A percentile compares a stretch with the other conserved stretches of the same genome.
Conservation (phyloP, 2,329 filamentous ascomycete species). For the Incumbomyces lentus region DNA sequence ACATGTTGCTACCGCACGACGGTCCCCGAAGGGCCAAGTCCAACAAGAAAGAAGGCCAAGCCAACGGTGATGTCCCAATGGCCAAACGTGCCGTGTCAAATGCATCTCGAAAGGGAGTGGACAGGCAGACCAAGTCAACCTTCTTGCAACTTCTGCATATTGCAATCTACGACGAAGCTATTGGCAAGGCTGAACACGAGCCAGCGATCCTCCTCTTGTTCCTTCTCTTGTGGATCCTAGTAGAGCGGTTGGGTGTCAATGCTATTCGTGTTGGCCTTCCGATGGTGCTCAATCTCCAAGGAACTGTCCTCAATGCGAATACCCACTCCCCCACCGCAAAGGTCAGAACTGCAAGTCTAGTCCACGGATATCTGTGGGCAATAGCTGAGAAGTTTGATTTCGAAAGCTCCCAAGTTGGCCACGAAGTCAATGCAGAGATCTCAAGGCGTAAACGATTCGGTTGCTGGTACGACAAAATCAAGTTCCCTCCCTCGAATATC, state of each 20-base stretch:
- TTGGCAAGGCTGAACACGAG: constrained; percentile 62
- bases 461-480: constrained; percentile 69
- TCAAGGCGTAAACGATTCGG: constrained; percentile 59
- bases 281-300: constrained; percentile 81
- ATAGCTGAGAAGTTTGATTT: constrained; percentile 69
- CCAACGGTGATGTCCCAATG: constrained; percentile 26
- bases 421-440: constrained; percentile 66
- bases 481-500: constrained; percentile 56
- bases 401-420: constrained; percentile 57
- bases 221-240: constrained; percentile 62
- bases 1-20: constrained; percentile 54
- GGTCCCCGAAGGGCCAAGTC: constrained; percentile 36
- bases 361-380: constrained; percentile 81
- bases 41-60: constrained; percentile 34
- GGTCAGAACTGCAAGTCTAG: constrained; percentile 69
- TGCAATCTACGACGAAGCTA: constrained; percentile 76
- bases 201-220: constrained; percentile 68
- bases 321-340: constrained; percentile 57
- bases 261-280: constrained; percentile 67
- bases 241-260: constrained; percentile 71
- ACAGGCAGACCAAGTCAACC: constrained; percentile 49
- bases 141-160: constrained; percentile 78
- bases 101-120: constrained; percentile 49
- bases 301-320: constrained; percentile 50
- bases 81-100: constrained; percentile 59